Evolutionary conservation across 2,329 filamentous ascomycete species (phyloP), one percentile per base, ranked within the genome.

Genomic region (Colletotrichum brevisporum): DNA sequence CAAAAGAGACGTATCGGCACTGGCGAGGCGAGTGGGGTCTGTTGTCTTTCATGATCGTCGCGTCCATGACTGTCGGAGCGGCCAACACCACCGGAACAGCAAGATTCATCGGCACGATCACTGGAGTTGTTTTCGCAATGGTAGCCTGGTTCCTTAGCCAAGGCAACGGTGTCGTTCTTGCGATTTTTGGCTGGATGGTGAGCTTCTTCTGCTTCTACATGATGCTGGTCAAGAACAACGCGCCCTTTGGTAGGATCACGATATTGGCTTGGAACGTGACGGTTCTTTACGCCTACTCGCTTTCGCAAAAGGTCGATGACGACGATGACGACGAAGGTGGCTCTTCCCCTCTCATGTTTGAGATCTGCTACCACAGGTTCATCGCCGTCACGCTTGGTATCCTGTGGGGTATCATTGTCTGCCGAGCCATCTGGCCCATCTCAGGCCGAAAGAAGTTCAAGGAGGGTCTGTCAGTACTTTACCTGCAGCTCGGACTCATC

Each of bases 11-110:
- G 21, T 99, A 98, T 78, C 87, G 90, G 60, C 91, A 92, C 75
- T 98, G 95, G 94, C 88, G 95, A 78, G 95, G 95, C 36, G 96
- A 99, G 85, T 99, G 96, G 96, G 96, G 96, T 24, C 85, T 99
- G 2, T 80, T 99, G 63, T 97, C 94, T 0, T 98, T 97, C 83
- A 98, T 98, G 95, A 90, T 98, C 76, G 96, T 99, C 26, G 97
- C 95, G 77, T 94, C 93, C 45, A 98, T 98, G 94, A 99, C 95
- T 0, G 95, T 98, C 24, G 96, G 96, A 31, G 94, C 96, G 8
- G 94, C 94, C 26, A 99, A 98, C 79, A 97, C 95, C 1, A 98
- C 95, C 0, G 95, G 94, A 4, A 90, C 91, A 76, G 90, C 95
- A 56, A 91, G 96, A 73, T 95, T 98, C 77, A 84, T 94, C 9